Base-by-base conservation (phyloP, 192 early-diverging fungal genomes). In the Geosiphon pyriformis region DNA sequence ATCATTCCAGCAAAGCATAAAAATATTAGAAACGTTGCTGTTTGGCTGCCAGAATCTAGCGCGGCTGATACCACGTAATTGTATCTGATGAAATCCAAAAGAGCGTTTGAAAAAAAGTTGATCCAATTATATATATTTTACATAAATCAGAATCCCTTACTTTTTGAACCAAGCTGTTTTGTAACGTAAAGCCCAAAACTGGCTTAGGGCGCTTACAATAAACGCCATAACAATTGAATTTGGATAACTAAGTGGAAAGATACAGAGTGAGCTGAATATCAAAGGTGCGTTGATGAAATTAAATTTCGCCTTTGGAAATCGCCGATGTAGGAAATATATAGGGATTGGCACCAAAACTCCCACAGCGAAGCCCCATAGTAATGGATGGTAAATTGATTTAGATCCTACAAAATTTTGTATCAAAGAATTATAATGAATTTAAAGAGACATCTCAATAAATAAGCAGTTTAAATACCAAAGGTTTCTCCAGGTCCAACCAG, bases 61-160 rank as follows among this genome's bases (percentile, higher is more conserved):
- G 85, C 87, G 10, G 87, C 86, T 4, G 79, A 82, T 4, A 87
- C 37, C 22, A 90, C 76, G 70, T 88, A 90, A 68, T 89, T 90
- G 73, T 88, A 87, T 32, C 82, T 87, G n/a, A n/a, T n/a, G n/a
- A n/a, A n/a, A n/a, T n/a, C n/a, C n/a, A n/a, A n/a, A n/a, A n/a
- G n/a, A n/a, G n/a, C n/a, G n/a, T n/a, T n/a, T 26, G 69, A 49
- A 34, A 87, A 78, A 70, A 80, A 86, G 70, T 84, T 10, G n/a
- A n/a, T 17, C 2, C 30, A 57, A 57, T 18, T 12, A 30, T 56
- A 56, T 30, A 56, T 32, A 56, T 50, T n/a, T n/a, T n/a, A n/a
- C n/a, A n/a, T n/a, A n/a, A n/a, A n/a, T n/a, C n/a, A 26, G n/a
- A n/a, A n/a, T n/a, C 17, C 20, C 61, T 23, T 51, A 64, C 65